A percentile compares a stretch with the other conserved stretches of the same genome.
Evolutionary conservation across 2,329 filamentous ascomycete species (phyloP).

Genomic region (Pestalotiopsis sp.): DNA sequence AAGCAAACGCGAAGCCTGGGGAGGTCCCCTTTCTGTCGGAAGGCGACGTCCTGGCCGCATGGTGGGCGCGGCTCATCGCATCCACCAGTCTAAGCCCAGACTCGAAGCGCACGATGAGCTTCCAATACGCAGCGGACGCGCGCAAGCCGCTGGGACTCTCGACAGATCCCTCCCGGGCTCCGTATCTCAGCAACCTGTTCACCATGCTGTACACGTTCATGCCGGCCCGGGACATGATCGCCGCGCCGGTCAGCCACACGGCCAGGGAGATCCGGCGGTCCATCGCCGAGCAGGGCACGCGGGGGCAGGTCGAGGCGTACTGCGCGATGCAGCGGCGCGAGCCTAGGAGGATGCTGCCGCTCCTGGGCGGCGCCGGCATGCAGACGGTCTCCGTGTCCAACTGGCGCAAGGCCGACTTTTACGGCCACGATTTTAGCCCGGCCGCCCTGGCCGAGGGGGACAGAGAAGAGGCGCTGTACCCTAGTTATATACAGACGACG

Average conservation of each 20-base stretch:
- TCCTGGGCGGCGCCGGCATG: slow-evolving; percentile 34
- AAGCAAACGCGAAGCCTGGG: slow-evolving; percentile 4
- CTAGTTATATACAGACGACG: not conserved
- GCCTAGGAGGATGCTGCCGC: slow-evolving; percentile 7
- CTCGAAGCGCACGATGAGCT: not conserved
- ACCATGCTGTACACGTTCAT: slow-evolving; percentile 22
- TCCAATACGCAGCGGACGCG: slow-evolving; percentile 30
- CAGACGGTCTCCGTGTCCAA: slow-evolving; percentile 40
- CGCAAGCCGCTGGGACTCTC: slow-evolving; percentile 23
- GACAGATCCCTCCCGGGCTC: slow-evolving; percentile 20
- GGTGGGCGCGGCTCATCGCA: slow-evolving; percentile 33
- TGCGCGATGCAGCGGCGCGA: slow-evolving; percentile 24
- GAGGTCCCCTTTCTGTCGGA: slow-evolving; percentile 36
- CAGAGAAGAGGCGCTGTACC: not conserved
- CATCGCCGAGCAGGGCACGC: slow-evolving; percentile 36
- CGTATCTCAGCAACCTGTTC: slow-evolving; percentile 24
- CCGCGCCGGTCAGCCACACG: slow-evolving; percentile 19
- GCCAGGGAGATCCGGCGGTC: slow-evolving; percentile 31
- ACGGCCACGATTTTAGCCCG: slow-evolving; percentile 38
- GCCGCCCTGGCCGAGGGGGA: slow-evolving; percentile 25
- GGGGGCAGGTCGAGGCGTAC: slow-evolving; percentile 29
- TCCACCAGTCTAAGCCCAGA: slow-evolving; percentile 21
- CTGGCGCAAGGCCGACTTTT: slow-evolving; percentile 39
- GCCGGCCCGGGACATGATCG: slow-evolving; percentile 22
- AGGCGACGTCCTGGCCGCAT: slow-evolving; percentile 40